These are phyloP conservation scores for Leavenworthia alabamica DNA, from an alignment of 345 rosid genomes.

Conservation along the genomic window DNA sequence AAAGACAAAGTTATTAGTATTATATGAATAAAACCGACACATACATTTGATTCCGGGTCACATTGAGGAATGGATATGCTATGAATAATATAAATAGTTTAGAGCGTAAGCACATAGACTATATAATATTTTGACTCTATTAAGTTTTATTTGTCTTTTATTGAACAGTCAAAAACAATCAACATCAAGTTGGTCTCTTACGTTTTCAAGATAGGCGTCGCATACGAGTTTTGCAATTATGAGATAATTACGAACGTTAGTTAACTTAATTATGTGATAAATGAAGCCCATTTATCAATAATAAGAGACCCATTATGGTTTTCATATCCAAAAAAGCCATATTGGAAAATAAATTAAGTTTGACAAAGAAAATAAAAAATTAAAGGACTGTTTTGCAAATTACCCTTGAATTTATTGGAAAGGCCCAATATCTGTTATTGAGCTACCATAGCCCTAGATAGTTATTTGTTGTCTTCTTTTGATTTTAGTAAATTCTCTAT, in stretches of 20 bases:
- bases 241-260: background rate
- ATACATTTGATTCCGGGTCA: background rate
- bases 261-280: background rate
- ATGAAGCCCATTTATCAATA: background rate
- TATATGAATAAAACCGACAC: background rate
- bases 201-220: background rate
- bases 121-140: too few relatives aligned
- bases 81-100: background rate
- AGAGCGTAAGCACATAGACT: background rate
- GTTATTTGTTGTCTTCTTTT: too few relatives aligned
- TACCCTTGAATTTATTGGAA: background rate
- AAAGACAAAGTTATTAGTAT: background rate
- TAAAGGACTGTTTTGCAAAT: background rate
- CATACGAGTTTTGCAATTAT: background rate
- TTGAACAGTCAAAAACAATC: conserved; percentile 9
- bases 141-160: background rate
- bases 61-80: background rate
- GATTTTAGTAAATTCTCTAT: too few relatives aligned
- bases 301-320: background rate
- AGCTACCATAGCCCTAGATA: too few relatives aligned
- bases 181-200: background rate
- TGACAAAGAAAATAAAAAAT: too few relatives aligned
- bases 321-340: too few relatives aligned
- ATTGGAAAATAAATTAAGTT: too few relatives aligned
- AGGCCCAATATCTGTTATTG: too few relatives aligned